phyloP scores from a whole-genome alignment of 306 rosid genomes.

The Prinsepia uniflora region DNA sequence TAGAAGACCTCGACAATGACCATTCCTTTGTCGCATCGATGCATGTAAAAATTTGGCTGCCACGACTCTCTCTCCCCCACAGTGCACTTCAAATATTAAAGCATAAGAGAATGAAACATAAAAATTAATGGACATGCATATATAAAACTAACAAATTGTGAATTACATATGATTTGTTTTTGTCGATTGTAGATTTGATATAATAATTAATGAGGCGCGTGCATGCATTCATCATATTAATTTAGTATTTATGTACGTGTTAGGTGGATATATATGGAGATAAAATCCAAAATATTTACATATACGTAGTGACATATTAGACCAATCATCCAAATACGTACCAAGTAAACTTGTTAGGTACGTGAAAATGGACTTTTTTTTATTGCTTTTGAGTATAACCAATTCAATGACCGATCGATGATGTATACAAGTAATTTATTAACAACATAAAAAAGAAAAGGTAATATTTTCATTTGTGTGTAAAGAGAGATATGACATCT shows the following conservation, averaged over 20 bases:
- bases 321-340: neutral
- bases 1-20: slow-evolving; percentile 23
- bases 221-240: neutral
- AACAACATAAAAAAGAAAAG: too few relatives aligned
- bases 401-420: too few relatives aligned
- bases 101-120: neutral
- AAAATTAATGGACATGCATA: neutral
- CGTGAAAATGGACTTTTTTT: neutral
- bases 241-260: neutral
- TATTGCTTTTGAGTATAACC: too few relatives aligned
- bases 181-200: neutral
- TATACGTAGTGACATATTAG: neutral
- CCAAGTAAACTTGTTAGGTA: neutral
- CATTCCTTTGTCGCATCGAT: slow-evolving; percentile 33
- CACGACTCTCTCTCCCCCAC: slow-evolving; percentile 8
- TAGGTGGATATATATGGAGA: neutral
- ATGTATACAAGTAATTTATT: too few relatives aligned
- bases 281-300: too few relatives aligned
- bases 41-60: slow-evolving; percentile 23
- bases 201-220: neutral
- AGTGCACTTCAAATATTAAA: neutral
- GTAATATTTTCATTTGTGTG: too few relatives aligned
- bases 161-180: neutral
- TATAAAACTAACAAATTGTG: neutral
- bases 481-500: too few relatives aligned